Evolutionary conservation across 2,329 filamentous ascomycete genomes (phyloP), one percentile per base, ranked within the genome.

Genomic region (Ophiobolus disseminans): DNA sequence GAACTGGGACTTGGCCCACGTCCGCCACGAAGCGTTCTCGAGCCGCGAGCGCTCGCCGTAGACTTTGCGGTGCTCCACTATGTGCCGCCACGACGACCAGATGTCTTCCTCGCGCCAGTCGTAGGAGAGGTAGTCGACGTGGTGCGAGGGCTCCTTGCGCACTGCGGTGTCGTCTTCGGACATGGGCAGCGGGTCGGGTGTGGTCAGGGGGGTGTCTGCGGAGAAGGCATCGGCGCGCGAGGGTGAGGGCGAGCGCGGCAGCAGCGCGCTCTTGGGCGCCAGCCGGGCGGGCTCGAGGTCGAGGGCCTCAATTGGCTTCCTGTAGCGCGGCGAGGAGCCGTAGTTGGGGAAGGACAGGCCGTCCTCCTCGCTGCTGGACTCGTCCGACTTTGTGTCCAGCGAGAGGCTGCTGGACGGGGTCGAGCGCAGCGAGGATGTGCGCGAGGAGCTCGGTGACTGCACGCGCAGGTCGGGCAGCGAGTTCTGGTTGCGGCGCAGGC

Each of bases 11-110:
- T 97, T 97, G 70, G 90, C 89, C 94, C 94, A 97, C 1, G 91
- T 94, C 69, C 94, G 84, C 94, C 94, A 99, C 0, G 91, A 96
- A 3, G 94, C 94, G 73, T 99, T 97, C 73, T 97, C 94, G 22
- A 97, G 75, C 40, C 94, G 82, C 25, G 86, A 87, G 26, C 88
- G 84, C 71, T 97, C 93, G 61, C 85, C 86, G 58, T 95, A 95
- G 43, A 90, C 83, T 50, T 85, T 86, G 62, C 88, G 82, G 64
- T 90, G 89, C 21, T 89, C 87, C 13, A 92, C 86, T 62, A 97
- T 90, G 69, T 96, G 94, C 68, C 91, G 87, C 94, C 94, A 97
- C 1, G 93, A 97, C 5, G 90, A 88, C 92, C 92, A 97, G 20
- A 97, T 95, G 73, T 99, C 93, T 73, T 97, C 92, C 74, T 97